Percentiles rank a stretch among this genome's conserved stretches.
Conservation (phyloP, 2,329 filamentous ascomycete species). For the Monosporascus sp. region DNA sequence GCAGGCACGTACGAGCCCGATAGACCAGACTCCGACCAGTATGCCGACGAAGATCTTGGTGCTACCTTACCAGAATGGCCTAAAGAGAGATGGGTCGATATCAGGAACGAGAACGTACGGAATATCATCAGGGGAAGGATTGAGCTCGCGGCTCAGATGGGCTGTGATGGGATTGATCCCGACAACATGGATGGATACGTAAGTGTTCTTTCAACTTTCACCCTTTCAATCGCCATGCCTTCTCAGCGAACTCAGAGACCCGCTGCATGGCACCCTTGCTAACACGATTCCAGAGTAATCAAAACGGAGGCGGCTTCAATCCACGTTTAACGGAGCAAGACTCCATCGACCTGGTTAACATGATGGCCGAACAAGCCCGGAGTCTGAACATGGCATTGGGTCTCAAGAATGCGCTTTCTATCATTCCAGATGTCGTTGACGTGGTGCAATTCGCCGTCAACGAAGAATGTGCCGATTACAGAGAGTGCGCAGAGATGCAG, state of each 20-base stretch:
- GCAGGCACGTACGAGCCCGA: constrained; percentile 64
- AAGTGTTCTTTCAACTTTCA: constrained; percentile 17
- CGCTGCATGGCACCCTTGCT: not conserved
- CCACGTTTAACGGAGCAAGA: constrained; percentile 45
- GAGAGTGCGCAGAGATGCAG: constrained; percentile 54
- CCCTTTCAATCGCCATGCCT: not conserved
- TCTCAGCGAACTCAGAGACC: not conserved
- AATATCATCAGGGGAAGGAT: constrained; percentile 60
- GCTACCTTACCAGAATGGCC: constrained; percentile 57
- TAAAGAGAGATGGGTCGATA: constrained; percentile 62
- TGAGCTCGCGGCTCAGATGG: constrained; percentile 52
- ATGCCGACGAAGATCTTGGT: constrained; percentile 52
- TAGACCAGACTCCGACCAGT: constrained; percentile 52
- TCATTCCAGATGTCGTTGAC: constrained; percentile 44
- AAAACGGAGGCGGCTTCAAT: constrained; percentile 58
- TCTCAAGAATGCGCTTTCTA: constrained; percentile 62
- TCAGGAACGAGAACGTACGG: constrained; percentile 53
- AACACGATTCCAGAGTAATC: constrained; percentile 17
- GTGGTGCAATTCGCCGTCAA: constrained; percentile 63
- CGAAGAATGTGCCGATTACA: constrained; percentile 60
- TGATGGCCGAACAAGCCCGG: constrained; percentile 51
- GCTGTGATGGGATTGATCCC: constrained; percentile 64
- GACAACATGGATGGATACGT: constrained; percentile 66
- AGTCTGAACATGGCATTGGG: constrained; percentile 55
- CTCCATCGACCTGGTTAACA: constrained; percentile 54